Conservation (phyloP, 2,329 filamentous ascomycete species). For the Endoconidiophora polonica region DNA sequence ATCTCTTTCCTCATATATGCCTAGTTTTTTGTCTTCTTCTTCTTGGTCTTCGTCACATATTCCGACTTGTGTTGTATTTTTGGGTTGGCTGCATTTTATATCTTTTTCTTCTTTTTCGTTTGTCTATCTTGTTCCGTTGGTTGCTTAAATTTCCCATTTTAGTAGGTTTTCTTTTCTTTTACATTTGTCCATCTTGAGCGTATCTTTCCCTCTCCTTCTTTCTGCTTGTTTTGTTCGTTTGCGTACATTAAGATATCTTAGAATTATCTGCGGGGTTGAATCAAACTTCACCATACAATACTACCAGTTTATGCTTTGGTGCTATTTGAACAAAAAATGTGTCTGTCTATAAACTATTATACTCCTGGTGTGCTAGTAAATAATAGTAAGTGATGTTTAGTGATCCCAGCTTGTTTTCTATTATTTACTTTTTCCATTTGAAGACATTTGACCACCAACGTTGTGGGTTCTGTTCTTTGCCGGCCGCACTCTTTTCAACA, state of each 20-base stretch:
- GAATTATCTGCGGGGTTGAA: too few relatives aligned
- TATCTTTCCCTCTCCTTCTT: background rate
- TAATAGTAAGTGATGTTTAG: too few relatives aligned
- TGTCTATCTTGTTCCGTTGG: background rate
- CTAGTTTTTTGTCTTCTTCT: background rate
- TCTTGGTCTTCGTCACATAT: background rate
- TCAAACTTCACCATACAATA: too few relatives aligned
- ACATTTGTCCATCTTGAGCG: background rate
- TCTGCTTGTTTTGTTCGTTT: background rate
- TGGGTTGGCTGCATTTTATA: constrained; percentile 6
- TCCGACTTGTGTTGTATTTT: background rate
- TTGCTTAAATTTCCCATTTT: background rate
- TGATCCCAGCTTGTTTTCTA: too few relatives aligned
- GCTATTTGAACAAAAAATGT: too few relatives aligned
- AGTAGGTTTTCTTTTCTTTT: background rate
- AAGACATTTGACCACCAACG: background rate
- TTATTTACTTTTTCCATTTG: background rate
- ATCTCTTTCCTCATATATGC: background rate
- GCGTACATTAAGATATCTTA: background rate
- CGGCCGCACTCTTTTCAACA: too few relatives aligned
- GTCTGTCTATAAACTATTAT: too few relatives aligned
- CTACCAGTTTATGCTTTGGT: too few relatives aligned
- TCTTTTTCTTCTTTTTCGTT: background rate
- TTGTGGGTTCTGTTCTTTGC: background rate
- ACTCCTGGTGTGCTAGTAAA: too few relatives aligned